Conservation (phyloP, 768 basidiomycete species). For the Tephrocybe sp. region DNA sequence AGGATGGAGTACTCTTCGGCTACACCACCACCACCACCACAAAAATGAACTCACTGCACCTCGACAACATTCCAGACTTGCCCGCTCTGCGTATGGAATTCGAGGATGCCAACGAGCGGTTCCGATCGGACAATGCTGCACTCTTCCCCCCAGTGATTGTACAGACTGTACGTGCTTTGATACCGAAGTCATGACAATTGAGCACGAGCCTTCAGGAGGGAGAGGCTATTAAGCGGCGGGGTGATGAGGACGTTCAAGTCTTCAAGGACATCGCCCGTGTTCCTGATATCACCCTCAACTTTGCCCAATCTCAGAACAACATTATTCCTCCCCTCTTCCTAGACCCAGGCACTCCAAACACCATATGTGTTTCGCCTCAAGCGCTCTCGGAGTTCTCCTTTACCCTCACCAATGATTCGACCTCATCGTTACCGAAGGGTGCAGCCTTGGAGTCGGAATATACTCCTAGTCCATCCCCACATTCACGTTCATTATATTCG, state of each 20-base stretch:
- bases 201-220: background rate
- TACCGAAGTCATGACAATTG: too few relatives aligned
- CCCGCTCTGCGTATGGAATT: background rate
- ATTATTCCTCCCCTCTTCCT: background rate
- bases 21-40: background rate
- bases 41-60: background rate
- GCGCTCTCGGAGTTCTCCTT: background rate
- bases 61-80: background rate
- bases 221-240: background rate
- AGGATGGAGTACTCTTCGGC: too few relatives aligned
- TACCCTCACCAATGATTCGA: background rate
- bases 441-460: background rate
- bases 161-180: background rate
- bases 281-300: slow-evolving; percentile 1
- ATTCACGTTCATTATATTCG: background rate
- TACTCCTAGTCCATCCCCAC: background rate
- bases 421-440: background rate
- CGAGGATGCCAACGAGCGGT: background rate
- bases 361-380: background rate
- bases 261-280: background rate
- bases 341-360: background rate
- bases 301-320: background rate
- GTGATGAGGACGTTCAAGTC: background rate
- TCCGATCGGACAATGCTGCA: background rate
- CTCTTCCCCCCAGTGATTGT: background rate